Base-by-base conservation (phyloP, 2,329 filamentous ascomycete species). In the Cytospora piceae region DNA sequence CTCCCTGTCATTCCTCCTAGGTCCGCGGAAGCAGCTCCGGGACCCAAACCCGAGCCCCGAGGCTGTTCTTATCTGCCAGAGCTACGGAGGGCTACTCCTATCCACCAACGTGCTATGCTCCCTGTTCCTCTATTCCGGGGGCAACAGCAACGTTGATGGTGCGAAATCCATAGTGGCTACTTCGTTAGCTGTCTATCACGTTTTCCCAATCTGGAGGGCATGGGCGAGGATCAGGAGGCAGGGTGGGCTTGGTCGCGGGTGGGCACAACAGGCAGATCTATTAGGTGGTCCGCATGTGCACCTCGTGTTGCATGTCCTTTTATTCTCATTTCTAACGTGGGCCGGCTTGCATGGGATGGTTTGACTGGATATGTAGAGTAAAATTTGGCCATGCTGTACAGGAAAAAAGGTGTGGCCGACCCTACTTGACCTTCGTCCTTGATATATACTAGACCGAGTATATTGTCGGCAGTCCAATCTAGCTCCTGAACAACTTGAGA, bases 401-500 rank as follows among this genome's bases (percentile, higher is more conserved):
- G 63, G 60, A 51, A 5, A 39, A 39, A 46, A 65, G 6, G 52
- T 22, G 4, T 17, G 39, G 17, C 39, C 39, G 39, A n/a, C 39
- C 17, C 39, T 20, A 42, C 17, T 2, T 42, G 2, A 2, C 17
- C 8, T 15, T 49, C 27, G 39, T 64, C 27, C 39, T 32, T 63
- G 46, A 27, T 46, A 22, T 46, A 22, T 46, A 46, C 56, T 14
- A 29, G 24, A 53, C 65, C 67, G 64, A 67, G 60, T 27, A 51
- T 17, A 67, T 42, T 29, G 32, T 57, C 60, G 7, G 34, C 8
- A 17, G n/a, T 22, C 15, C 31, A 60, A 55, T 70, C 64, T 73
- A 79, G 70, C 73, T 81, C 63, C 79, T 79, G 72, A 88, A 88
- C 66, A 88, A 72, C 70, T 80, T 79, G 54, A 88, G 73, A 0